These are phyloP conservation scores for Cajanus cajan DNA, from an alignment of 306 rosid species.

Conservation along the genomic window DNA sequence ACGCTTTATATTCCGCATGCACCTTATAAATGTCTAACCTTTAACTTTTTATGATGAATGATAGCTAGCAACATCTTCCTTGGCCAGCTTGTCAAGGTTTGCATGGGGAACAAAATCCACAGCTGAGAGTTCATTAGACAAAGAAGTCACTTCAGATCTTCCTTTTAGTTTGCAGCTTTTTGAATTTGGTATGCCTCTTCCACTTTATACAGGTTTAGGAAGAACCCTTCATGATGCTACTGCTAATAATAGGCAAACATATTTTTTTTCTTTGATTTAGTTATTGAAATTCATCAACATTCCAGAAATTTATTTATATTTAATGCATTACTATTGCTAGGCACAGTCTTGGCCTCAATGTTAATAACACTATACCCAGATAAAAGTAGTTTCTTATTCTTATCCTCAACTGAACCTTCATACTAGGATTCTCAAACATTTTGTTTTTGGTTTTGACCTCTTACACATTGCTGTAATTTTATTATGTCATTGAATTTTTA, in stretches of 20 bases:
- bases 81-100: slow-evolving; percentile 77
- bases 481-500: slow-evolving; percentile 5
- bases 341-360: background rate
- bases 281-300: slow-evolving; percentile 10
- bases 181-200: slow-evolving; percentile 73
- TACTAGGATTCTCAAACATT: background rate
- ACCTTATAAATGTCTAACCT: slow-evolving; percentile 25
- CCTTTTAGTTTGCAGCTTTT: slow-evolving; percentile 70
- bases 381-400: slow-evolving; percentile 9
- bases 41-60: slow-evolving; percentile 28
- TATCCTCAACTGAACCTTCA: background rate
- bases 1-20: slow-evolving; percentile 19
- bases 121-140: slow-evolving; percentile 32
- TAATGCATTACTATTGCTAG: background rate
- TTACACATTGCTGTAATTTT: background rate
- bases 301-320: slow-evolving; percentile 19
- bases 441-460: background rate
- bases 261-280: background rate
- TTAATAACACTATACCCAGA: background rate
- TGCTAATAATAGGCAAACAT: slow-evolving; percentile 4
- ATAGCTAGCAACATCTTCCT: slow-evolving; percentile 67
- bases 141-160: slow-evolving; percentile 42
- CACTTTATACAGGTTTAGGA: background rate
- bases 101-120: slow-evolving; percentile 80
- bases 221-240: slow-evolving; percentile 8